Percentiles rank a stretch among this genome's conserved stretches.
Evolutionary conservation across 306 rosid species (phyloP).

Genomic region (Comarum palustre): DNA sequence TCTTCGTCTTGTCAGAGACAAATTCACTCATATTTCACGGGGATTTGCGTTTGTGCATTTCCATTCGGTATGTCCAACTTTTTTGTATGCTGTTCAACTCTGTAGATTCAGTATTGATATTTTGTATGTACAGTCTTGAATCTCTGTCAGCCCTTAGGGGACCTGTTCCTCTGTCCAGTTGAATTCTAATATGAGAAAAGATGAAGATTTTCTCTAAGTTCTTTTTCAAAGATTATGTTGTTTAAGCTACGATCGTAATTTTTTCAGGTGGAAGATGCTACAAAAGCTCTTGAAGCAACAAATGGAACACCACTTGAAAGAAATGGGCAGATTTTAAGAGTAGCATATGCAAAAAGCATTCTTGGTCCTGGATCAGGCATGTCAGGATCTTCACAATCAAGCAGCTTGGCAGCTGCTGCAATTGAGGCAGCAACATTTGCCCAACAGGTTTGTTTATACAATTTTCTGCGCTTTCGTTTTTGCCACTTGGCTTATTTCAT

Average conservation of each 20-base stretch:
- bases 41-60: slow-evolving; percentile 98
- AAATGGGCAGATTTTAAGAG: slow-evolving; percentile 92
- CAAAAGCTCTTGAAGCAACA: slow-evolving; percentile 88
- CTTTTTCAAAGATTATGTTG: not conserved
- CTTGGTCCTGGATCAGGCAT: slow-evolving; percentile 85
- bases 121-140: not conserved
- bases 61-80: slow-evolving; percentile 65
- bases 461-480: not conserved
- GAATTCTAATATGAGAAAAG: not conserved
- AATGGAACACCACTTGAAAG: slow-evolving; percentile 84
- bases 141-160: not conserved
- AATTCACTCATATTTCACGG: slow-evolving; percentile 94
- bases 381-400: slow-evolving; percentile 81
- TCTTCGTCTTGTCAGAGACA: slow-evolving; percentile 96
- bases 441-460: slow-evolving; percentile 59
- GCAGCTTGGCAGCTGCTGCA: slow-evolving; percentile 98
- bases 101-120: not conserved
- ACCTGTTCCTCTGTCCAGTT: not conserved
- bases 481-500: not conserved
- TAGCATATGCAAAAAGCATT: slow-evolving; percentile 91
- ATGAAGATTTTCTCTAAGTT: not conserved
- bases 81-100: not conserved
- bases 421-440: slow-evolving; percentile 97
- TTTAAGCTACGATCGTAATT: slow-evolving; percentile 17
- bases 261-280: slow-evolving; percentile 85